Evolutionary conservation across 768 basidiomycete species (phyloP), one percentile per base, ranked within the genome.

Genomic region (Lactarius sanguifluus): DNA sequence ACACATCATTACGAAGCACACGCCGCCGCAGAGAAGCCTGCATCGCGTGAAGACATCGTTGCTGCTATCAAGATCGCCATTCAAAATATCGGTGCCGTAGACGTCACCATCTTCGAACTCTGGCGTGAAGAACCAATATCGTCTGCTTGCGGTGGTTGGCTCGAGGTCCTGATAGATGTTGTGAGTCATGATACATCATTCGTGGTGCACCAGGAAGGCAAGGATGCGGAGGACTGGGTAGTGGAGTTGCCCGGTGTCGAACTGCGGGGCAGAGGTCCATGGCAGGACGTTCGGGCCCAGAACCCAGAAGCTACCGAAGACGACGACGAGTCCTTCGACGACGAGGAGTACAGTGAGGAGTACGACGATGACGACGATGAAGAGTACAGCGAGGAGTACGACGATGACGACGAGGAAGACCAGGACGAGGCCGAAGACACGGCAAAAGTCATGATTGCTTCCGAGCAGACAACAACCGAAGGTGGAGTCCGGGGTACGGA

Each of bases 81-180:
- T 81, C 82, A 86, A 59, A 77, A 78, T 47, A 82, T 79, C 68
- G 76, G 83, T 7, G 82, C 86, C 65, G 74, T 74, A 1, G 78
- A 81, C 65, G 79, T 86, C 67, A 74, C 82, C 5, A 70, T 80
- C 12, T 75, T 76, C 32, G 79, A 80, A 56, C 71, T 81, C 47
- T 83, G 81, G 82, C 75, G 74, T 12, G 81, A 80, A 62, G 81
- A 79, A 13, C 79, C 82, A 0, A 75, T 88, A 58, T 74, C 82
- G 0, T 69, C 76, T 3, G 62, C 80, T 9, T 89, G 88, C 64
- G 86, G 86, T 9, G 88, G 87, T 0, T 85, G 83, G 82, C 78
- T 87, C n/a, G 86, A 86, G 68, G 66, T 82, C 18, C 73, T 88
- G 30, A 72, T 85, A 0, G 76, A 78, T 41, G 83, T 83, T 0